phyloP scores from a whole-genome alignment of 2,329 filamentous ascomycete species.

The Ramichloridium luteum region DNA sequence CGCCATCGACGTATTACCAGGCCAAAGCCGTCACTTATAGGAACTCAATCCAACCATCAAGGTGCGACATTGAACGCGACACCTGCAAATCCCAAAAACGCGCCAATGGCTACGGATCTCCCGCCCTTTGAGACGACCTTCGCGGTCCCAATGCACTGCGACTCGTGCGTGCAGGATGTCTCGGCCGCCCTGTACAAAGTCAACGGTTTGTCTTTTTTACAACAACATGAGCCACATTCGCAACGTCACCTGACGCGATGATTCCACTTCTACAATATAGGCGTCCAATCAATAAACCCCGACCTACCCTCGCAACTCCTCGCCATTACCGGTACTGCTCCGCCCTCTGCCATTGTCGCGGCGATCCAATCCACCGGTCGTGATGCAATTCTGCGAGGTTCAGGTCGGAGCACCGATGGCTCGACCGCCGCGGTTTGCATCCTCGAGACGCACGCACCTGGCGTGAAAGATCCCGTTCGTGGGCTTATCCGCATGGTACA shows the following conservation, averaged over 20 bases:
- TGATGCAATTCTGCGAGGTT: slow-evolving; percentile 87
- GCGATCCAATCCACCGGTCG: slow-evolving; percentile 82
- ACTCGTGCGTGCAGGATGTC: slow-evolving; percentile 77
- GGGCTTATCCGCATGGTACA: slow-evolving; percentile 91
- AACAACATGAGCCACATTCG: background rate
- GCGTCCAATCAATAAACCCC: slow-evolving; percentile 71
- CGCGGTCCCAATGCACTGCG: slow-evolving; percentile 86
- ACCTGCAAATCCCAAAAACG: no score
- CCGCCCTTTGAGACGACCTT: slow-evolving; percentile 64
- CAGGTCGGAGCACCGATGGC: slow-evolving; percentile 70
- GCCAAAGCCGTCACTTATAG: no score
- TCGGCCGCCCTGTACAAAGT: slow-evolving; percentile 66
- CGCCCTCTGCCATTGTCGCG: slow-evolving; percentile 78
- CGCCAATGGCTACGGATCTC: no score
- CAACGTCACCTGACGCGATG: slow-evolving; percentile 1
- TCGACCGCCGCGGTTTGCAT: slow-evolving; percentile 90
- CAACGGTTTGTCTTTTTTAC: slow-evolving; percentile 44
- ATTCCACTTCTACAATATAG: no score
- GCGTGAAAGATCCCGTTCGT: slow-evolving; percentile 56
- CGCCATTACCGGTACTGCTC: slow-evolving; percentile 75
- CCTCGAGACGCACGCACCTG: slow-evolving; percentile 65
- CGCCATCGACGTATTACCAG: no score
- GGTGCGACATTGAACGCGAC: no score
- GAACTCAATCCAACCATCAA: no score
- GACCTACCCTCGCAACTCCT: slow-evolving; percentile 74